Evolutionary conservation across 495 filamentous ascomycete species (phyloP).

Genomic region (Aspergillus steynii): DNA sequence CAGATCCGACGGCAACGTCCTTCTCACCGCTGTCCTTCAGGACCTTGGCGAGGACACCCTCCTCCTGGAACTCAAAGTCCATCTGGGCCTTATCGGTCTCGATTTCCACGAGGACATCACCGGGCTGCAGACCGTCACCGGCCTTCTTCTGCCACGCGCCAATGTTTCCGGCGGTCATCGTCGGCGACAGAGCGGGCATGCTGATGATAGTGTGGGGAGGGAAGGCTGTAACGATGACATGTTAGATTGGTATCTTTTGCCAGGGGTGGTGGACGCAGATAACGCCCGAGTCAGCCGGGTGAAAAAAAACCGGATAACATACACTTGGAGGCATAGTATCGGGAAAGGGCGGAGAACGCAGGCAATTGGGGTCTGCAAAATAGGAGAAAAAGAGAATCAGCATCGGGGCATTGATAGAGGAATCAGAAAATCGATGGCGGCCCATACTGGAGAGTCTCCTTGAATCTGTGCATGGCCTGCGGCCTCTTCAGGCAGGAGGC

Average conservation of each 20-base stretch:
- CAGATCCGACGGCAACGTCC: slow-evolving; percentile 91
- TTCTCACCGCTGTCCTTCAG: slow-evolving; percentile 92
- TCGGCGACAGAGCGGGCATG: slow-evolving; percentile 98
- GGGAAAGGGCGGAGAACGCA: slow-evolving; percentile 60
- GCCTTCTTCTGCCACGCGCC: slow-evolving; percentile 97
- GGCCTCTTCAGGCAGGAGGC: slow-evolving; percentile 44
- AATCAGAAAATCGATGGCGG: not conserved
- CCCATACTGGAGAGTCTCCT: slow-evolving; percentile 45
- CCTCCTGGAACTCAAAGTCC: slow-evolving; percentile 99
- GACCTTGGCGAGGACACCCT: slow-evolving; percentile 93
- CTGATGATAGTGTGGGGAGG: slow-evolving; percentile 91
- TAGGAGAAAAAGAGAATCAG: slow-evolving; percentile 12
- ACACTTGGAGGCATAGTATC: slow-evolving; percentile 82
- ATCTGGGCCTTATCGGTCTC: slow-evolving; percentile 99
- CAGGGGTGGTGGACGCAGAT: not conserved
- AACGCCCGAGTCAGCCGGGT: not conserved
- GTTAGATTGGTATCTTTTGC: slow-evolving; percentile 20
- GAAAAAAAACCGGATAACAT: slow-evolving; percentile 29
- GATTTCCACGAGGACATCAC: slow-evolving; percentile 98
- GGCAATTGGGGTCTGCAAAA: slow-evolving; percentile 47
- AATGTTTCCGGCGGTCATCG: slow-evolving; percentile 96
- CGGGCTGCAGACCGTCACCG: slow-evolving; percentile 83
- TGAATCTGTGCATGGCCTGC: slow-evolving; percentile 45
- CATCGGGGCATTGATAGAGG: not conserved
- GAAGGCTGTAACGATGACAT: slow-evolving; percentile 58